A percentile compares a stretch with the other conserved stretches of the same genome.
Conservation (phyloP, 371 early-diverging fungal species). For the Mortierella sp. region DNA sequence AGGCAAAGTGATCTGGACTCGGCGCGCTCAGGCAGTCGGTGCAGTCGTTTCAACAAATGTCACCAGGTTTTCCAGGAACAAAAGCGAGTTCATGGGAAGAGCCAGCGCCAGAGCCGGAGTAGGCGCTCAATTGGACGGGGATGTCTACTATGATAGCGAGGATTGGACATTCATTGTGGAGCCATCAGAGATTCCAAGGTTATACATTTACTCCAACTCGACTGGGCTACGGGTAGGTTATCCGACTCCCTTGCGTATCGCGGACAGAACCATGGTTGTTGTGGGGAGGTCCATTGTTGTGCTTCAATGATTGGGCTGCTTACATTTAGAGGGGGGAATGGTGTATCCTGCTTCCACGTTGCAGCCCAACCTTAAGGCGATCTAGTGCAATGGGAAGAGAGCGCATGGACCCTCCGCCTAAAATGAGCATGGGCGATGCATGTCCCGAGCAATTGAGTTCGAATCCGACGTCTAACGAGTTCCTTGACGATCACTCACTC, state of each 20-base stretch:
- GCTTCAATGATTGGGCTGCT: background rate
- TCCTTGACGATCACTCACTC: background rate
- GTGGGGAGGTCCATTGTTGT: background rate
- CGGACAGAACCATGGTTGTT: too few relatives aligned
- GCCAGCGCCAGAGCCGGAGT: background rate
- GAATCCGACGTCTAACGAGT: too few relatives aligned
- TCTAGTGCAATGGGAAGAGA: background rate
- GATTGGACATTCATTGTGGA: constrained; percentile 50
- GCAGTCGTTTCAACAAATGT: constrained; percentile 42
- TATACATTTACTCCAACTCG: constrained; percentile 34
- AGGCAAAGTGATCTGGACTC: constrained; percentile 66
- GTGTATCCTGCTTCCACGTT: constrained; percentile 37
- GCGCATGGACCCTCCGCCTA: background rate
- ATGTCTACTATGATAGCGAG: constrained; percentile 11
- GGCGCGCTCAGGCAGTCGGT: constrained; percentile 18
- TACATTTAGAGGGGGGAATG: constrained; percentile 22
- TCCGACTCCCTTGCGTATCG: background rate
- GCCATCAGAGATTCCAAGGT: constrained; percentile 32
- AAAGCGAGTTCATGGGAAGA: background rate
- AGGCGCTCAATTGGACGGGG: constrained; percentile 1
- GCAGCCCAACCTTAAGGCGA: constrained; percentile 8
- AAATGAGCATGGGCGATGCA: background rate
- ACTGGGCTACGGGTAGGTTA: constrained; percentile 41
- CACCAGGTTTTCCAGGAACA: constrained; percentile 11
- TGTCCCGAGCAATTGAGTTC: too few relatives aligned